Conservation (phyloP, 2,329 filamentous ascomycete genomes). For the Aureobasidium uvarum region DNA sequence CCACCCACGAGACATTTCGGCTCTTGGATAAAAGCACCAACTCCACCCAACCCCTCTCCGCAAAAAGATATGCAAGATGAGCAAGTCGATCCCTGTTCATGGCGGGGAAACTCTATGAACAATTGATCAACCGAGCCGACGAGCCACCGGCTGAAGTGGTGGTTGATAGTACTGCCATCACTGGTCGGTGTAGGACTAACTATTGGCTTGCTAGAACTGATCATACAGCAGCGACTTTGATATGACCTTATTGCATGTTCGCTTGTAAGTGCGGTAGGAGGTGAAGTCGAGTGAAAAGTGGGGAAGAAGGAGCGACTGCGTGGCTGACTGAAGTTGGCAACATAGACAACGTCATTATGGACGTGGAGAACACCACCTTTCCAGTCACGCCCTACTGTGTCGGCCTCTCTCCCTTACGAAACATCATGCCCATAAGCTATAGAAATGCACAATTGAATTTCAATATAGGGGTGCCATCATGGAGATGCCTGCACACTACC, state of each 20-base stretch:
- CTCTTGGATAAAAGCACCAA: slow-evolving; percentile 12
- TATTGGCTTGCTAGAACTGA: no score
- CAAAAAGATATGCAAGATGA: slow-evolving; percentile 18
- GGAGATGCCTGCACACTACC: no score
- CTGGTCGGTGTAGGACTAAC: neutral
- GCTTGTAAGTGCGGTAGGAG: neutral
- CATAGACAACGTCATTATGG: neutral
- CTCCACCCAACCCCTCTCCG: slow-evolving; percentile 20
- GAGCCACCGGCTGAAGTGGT: neutral
- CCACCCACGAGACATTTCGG: neutral
- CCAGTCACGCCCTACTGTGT: no score
- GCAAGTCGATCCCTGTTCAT: slow-evolving; percentile 12
- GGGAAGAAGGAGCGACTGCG: neutral
- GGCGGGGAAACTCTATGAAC: slow-evolving; percentile 18
- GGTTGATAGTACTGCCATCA: neutral
- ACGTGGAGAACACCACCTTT: neutral
- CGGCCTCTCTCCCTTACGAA: no score
- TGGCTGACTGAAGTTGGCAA: neutral
- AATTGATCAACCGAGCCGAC: neutral
- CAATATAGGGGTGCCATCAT: no score
- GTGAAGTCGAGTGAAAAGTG: neutral
- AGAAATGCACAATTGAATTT: no score
- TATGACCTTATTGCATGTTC: neutral
- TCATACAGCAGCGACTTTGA: neutral
- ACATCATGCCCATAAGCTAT: no score